A percentile compares a stretch with the other conserved stretches of the same genome.
Evolutionary conservation across 805 yeast species (phyloP).

Genomic region (Cephaloascus albidus): DNA sequence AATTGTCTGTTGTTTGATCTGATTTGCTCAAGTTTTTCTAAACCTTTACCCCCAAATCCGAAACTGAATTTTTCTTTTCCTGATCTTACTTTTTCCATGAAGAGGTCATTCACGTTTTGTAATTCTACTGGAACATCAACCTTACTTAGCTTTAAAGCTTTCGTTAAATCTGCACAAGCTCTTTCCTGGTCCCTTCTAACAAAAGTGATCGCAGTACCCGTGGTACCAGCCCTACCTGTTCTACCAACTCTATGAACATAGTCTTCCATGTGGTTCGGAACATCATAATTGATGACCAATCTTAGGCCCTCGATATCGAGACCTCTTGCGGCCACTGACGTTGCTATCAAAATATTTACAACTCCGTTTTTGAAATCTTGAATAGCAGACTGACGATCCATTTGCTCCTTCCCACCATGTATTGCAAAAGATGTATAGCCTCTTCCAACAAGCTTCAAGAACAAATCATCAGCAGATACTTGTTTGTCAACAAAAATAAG

Average conservation of each 20-base stretch:
- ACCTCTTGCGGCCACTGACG: constrained; percentile 93
- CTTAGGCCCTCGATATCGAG: constrained; percentile 82
- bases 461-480: constrained; percentile 68
- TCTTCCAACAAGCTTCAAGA: constrained; percentile 38
- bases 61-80: constrained; percentile 58
- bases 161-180: constrained; percentile 58
- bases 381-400: constrained; percentile 70
- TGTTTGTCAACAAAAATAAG: constrained; percentile 86
- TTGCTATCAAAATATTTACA: constrained; percentile 67
- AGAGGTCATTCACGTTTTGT: constrained; percentile 38
- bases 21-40: constrained; percentile 62
- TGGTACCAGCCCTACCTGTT: constrained; percentile 85
- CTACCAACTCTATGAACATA: constrained; percentile 95
- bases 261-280: constrained; percentile 87
- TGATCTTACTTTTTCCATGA: constrained; percentile 48
- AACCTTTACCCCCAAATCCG: constrained; percentile 93
- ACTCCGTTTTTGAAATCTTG: constrained; percentile 56
- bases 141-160: constrained; percentile 54
- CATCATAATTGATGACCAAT: constrained; percentile 62
- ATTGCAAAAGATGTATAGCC: constrained; percentile 58
- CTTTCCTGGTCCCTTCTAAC: constrained; percentile 53
- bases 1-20: constrained; percentile 40
- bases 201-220: constrained; percentile 64
- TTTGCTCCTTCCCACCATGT: constrained; percentile 90
- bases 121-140: constrained; percentile 45